Evolutionary conservation across 352 stramenopile species (phyloP).

Genomic region (Phytophthora palmivora): DNA sequence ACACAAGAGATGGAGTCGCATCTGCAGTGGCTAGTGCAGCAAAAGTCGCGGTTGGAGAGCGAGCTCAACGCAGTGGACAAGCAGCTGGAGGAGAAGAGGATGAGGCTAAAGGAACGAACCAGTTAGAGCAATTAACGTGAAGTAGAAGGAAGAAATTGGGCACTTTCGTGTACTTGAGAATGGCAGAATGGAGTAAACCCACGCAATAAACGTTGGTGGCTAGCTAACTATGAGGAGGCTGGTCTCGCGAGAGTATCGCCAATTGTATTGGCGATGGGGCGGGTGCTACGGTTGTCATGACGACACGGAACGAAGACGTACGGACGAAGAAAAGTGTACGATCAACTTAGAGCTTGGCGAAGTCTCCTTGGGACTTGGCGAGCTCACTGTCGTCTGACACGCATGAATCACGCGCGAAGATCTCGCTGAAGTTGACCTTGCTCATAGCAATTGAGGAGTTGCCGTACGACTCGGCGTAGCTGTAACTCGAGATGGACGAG

Average conservation of each 20-base stretch:
- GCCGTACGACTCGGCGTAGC: conserved; percentile 55
- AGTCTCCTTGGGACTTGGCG: conserved; percentile 51
- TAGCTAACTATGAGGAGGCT: conserved; percentile 25
- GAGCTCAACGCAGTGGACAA: conserved; percentile 55
- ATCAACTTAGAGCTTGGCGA: conserved; percentile 57
- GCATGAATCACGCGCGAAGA: conserved; percentile 48
- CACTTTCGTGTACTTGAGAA: conserved; percentile 8
- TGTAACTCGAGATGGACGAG: conserved; percentile 39
- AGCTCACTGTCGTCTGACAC: conserved; percentile 48
- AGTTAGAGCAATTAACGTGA: conserved; percentile 7
- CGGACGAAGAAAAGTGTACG: conserved; percentile 21
- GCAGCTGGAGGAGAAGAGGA: conserved; percentile 60
- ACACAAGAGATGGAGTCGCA: conserved; percentile 57
- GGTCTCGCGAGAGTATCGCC: conserved; percentile 30
- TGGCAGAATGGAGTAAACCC: conserved; percentile 31
- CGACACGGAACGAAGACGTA: conserved; percentile 23
- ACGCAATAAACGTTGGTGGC: conserved; percentile 21
- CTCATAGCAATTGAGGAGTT: conserved; percentile 63
- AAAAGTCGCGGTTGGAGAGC: conserved; percentile 55
- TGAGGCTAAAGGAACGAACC: conserved; percentile 61
- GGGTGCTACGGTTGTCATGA: conserved; percentile 16
- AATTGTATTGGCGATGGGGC: conserved; percentile 10
- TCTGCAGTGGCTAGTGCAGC: conserved; percentile 59
- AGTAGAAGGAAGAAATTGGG: neutral
- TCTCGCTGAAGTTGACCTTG: conserved; percentile 77